These are phyloP conservation scores for Wickerhamomyces pijperi DNA, from an alignment of 805 yeast genomes.

Conservation along the genomic window DNA sequence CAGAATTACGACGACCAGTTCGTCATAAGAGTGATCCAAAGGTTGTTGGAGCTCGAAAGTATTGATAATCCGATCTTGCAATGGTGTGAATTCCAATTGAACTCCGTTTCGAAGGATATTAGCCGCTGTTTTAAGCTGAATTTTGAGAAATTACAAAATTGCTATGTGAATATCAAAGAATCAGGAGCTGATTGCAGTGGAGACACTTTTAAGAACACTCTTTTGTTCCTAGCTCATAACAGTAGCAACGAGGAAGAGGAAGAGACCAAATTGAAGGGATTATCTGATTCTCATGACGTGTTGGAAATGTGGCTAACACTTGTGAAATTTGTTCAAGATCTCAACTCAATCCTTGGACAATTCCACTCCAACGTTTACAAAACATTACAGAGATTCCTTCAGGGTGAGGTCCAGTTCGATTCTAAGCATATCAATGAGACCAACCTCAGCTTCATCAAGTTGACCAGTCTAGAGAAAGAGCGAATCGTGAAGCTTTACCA, in stretches of 20 bases:
- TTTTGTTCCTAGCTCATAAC: too few relatives aligned
- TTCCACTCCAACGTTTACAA: constrained; percentile 39
- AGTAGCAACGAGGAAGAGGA: too few relatives aligned
- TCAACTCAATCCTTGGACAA: constrained; percentile 26
- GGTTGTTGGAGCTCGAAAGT: constrained; percentile 50
- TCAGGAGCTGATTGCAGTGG: too few relatives aligned
- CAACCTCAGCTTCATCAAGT: not conserved
- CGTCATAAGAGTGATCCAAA: constrained; percentile 31
- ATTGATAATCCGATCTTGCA: constrained; percentile 53
- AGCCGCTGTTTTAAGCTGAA: constrained; percentile 30
- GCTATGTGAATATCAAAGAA: too few relatives aligned
- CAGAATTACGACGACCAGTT: constrained; percentile 20
- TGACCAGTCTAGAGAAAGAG: not conserved
- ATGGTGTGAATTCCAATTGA: constrained; percentile 45
- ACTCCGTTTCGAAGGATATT: constrained; percentile 21
- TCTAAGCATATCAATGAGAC: constrained; percentile 16
- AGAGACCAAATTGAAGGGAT: not conserved
- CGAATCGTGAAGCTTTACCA: not conserved
- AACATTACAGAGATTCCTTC: constrained; percentile 41
- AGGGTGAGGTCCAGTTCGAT: constrained; percentile 33
- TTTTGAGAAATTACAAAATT: constrained; percentile 26
- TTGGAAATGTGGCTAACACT: constrained; percentile 51
- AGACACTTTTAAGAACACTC: too few relatives aligned
- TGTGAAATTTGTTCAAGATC: constrained; percentile 28
- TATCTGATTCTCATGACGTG: constrained; percentile 14